These are phyloP conservation scores for Camptophora hylomeconis DNA, from an alignment of 2,329 filamentous ascomycete genomes.

Conservation along the genomic window DNA sequence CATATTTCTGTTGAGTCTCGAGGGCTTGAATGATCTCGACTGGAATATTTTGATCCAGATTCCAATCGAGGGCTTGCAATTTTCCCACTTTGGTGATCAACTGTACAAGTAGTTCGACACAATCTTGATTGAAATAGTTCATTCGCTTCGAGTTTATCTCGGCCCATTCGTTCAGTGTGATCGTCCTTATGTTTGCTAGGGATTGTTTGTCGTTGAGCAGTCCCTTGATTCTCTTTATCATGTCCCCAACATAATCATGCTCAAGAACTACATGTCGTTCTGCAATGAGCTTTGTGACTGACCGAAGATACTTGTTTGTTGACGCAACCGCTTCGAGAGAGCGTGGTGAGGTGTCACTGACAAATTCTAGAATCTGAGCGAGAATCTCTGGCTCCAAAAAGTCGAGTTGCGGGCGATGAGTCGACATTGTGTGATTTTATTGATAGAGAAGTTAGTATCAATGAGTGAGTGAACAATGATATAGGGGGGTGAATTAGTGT, in stretches of 20 bases:
- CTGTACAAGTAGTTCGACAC: background rate
- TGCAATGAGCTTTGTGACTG: background rate
- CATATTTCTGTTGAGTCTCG: constrained; percentile 1
- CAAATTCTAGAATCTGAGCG: constrained; percentile 4
- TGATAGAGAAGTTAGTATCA: too few species aligned
- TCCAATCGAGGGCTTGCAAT: background rate
- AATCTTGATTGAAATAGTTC: background rate
- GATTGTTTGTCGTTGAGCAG: too few species aligned
- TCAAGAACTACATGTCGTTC: too few species aligned
- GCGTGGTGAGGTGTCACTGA: constrained; percentile 3
- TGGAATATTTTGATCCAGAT: background rate
- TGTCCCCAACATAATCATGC: too few species aligned
- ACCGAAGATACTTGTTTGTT: constrained; percentile 2
- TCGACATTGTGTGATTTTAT: too few species aligned
- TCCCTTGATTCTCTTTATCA: too few species aligned
- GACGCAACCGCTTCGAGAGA: background rate
- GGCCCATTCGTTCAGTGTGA: too few species aligned
- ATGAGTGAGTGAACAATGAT: too few species aligned
- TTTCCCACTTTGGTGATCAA: background rate
- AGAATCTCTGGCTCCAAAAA: constrained; percentile 2
- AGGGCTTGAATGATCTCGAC: background rate
- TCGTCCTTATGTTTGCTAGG: too few species aligned
- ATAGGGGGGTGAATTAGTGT: too few species aligned
- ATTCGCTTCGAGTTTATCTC: background rate
- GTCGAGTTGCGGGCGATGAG: background rate